phyloP scores from a whole-genome alignment of 2,329 filamentous ascomycete genomes.

The Penicillium sp. region DNA sequence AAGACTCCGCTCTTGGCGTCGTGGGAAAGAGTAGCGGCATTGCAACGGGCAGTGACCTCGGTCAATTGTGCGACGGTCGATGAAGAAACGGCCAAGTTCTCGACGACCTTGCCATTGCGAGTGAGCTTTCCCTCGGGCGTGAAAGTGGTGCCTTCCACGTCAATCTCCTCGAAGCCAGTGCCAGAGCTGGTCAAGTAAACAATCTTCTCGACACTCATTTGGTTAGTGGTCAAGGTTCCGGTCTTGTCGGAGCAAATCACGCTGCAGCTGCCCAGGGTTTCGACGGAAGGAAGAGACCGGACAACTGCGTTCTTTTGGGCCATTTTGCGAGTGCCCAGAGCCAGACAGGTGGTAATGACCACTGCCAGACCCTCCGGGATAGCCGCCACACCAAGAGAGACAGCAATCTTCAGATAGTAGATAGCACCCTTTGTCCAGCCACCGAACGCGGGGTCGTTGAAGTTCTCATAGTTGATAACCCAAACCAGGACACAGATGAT shows the following conservation, averaged over 20 bases:
- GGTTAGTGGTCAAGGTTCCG: constrained; percentile 94
- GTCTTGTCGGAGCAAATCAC: constrained; percentile 99
- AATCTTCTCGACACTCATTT: constrained; percentile 97
- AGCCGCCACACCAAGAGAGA: constrained; percentile 94
- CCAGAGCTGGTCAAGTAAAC: constrained; percentile 76
- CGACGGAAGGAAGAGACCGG: constrained; percentile 90
- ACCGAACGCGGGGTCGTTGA: constrained; percentile 90
- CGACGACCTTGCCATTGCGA: constrained; percentile 63
- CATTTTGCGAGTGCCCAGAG: constrained; percentile 96
- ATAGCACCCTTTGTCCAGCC: constrained; percentile 96
- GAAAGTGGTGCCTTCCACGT: constrained; percentile 91
- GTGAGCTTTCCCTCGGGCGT: constrained; percentile 74
- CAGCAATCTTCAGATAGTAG: constrained; percentile 99
- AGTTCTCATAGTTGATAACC: constrained; percentile 98
- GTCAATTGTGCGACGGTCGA: constrained; percentile 75
- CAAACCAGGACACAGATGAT: constrained; percentile 95
- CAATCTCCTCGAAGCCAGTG: constrained; percentile 74
- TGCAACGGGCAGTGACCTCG: constrained; percentile 73
- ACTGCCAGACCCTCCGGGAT: constrained; percentile 97
- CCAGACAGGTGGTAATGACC: constrained; percentile 97
- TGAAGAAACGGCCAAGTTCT: constrained; percentile 68
- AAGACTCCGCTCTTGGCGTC: constrained; percentile 72
- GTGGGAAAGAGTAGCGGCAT: constrained; percentile 79
- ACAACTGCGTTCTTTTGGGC: constrained; percentile 97
- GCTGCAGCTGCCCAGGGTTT: constrained; percentile 97